phyloP scores from a whole-genome alignment of 2,329 filamentous ascomycete species.

The Acarospora socialis region DNA sequence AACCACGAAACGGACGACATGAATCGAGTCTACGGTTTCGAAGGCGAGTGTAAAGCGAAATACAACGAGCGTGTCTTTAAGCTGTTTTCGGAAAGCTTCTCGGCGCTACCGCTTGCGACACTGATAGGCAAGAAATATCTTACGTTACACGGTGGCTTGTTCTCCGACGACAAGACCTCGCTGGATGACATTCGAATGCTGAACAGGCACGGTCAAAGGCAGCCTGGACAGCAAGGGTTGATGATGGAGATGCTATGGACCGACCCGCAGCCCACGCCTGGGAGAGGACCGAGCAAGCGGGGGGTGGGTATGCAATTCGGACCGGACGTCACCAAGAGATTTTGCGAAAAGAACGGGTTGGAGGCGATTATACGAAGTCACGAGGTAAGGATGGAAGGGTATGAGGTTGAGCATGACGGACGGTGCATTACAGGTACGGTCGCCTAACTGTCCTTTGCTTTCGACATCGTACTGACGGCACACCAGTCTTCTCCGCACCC shows the following conservation, averaged over 20 bases:
- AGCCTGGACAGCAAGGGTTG: slow-evolving; percentile 81
- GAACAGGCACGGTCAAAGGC: slow-evolving; percentile 76
- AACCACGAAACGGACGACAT: slow-evolving; percentile 99
- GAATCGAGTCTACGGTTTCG: slow-evolving; percentile 97
- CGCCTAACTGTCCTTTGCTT: not conserved
- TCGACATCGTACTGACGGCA: not conserved
- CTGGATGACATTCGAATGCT: slow-evolving; percentile 90
- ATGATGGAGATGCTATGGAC: slow-evolving; percentile 99
- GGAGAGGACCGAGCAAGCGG: slow-evolving; percentile 86
- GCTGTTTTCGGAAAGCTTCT: slow-evolving; percentile 96
- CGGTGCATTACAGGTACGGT: slow-evolving; percentile 82
- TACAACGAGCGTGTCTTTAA: slow-evolving; percentile 96
- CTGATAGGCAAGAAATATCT: slow-evolving; percentile 83
- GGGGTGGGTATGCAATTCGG: slow-evolving; percentile 95
- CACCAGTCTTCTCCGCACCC: slow-evolving; percentile 79
- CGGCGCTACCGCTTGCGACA: slow-evolving; percentile 79
- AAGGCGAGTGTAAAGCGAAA: slow-evolving; percentile 95
- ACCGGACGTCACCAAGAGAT: slow-evolving; percentile 86
- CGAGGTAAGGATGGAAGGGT: slow-evolving; percentile 98
- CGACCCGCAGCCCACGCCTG: slow-evolving; percentile 74
- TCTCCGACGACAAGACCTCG: slow-evolving; percentile 83
- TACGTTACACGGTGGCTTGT: slow-evolving; percentile 84
- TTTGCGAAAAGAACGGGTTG: slow-evolving; percentile 91
- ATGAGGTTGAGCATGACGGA: slow-evolving; percentile 92
- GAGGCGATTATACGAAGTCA: slow-evolving; percentile 94